A percentile compares a stretch with the other conserved stretches of the same genome.
Evolutionary conservation across 108 stramenopile genomes (phyloP).

Genomic region (Seminavis robusta): DNA sequence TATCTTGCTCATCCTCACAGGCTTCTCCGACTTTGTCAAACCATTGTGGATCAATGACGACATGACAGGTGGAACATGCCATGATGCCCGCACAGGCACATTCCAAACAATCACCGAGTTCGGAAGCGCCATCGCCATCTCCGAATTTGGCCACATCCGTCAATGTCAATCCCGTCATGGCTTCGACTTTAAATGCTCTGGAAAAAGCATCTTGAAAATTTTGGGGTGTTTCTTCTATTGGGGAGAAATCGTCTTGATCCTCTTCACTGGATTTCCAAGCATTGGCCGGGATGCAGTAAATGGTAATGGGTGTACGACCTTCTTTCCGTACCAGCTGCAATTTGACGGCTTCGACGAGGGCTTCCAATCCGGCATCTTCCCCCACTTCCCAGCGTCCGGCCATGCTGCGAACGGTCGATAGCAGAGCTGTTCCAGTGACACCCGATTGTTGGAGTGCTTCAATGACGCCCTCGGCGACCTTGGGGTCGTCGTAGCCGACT

Average conservation of each 20-base stretch:
- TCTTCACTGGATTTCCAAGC: constrained; percentile 38
- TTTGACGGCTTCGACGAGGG: constrained; percentile 45
- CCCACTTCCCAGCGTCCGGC: constrained; percentile 65
- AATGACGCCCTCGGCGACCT: constrained; percentile 16
- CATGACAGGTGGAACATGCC: constrained; percentile 81
- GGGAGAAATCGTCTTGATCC: constrained; percentile 19
- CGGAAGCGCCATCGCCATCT: constrained; percentile 18
- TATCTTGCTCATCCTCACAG: constrained; percentile 63
- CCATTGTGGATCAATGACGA: constrained; percentile 53
- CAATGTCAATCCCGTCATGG: constrained; percentile 29
- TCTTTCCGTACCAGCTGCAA: constrained; percentile 18
- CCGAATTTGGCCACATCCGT: constrained; percentile 59
- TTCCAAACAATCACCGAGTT: constrained; percentile 58
- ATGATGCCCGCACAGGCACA: constrained; percentile 74
- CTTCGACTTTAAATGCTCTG: constrained; percentile 46
- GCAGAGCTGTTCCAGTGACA: constrained; percentile 13
- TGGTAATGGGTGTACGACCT: constrained; percentile 26
- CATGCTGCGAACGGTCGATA: constrained; percentile 31
- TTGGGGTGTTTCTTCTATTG: not conserved
- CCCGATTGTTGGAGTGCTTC: constrained; percentile 26
- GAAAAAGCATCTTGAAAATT: not conserved
- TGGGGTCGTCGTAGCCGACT: constrained; percentile 15
- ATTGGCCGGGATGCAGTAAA: constrained; percentile 42
- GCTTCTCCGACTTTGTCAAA: constrained; percentile 38
- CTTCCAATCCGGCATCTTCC: constrained; percentile 57